Conservation (phyloP, 2,329 filamentous ascomycete genomes). For the Fusarium compactum region DNA sequence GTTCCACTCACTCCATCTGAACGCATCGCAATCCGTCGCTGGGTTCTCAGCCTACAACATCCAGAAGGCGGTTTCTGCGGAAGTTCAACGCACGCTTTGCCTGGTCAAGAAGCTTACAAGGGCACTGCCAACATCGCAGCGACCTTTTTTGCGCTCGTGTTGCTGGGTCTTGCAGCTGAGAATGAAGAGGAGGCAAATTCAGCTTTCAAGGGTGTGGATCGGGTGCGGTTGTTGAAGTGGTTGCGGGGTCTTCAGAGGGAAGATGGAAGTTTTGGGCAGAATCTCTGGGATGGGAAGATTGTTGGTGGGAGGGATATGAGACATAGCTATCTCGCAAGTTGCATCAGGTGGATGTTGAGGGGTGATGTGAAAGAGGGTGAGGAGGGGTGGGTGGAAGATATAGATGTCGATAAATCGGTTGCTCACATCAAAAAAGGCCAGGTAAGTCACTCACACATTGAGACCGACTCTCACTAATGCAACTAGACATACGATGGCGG, state of each 20-base stretch:
- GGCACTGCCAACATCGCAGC: constrained; percentile 80
- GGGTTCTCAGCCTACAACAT: constrained; percentile 90
- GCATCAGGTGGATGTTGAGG: constrained; percentile 83
- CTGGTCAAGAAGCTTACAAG: constrained; percentile 58
- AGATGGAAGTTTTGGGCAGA: constrained; percentile 93
- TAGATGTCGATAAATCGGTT: constrained; percentile 78
- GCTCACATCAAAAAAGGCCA: constrained; percentile 76
- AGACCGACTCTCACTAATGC: constrained; percentile 10
- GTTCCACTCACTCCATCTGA: constrained; percentile 64
- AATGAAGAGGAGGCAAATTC: constrained; percentile 54
- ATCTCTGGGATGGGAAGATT: constrained; percentile 70
- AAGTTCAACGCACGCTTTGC: constrained; percentile 73
- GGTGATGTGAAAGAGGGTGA: constrained; percentile 67
- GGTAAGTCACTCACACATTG: constrained; percentile 42
- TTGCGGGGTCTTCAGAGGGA: constrained; percentile 78
- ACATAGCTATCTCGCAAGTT: constrained; percentile 87
- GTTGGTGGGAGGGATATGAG: constrained; percentile 86
- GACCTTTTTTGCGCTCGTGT: constrained; percentile 87
- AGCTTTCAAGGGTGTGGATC: constrained; percentile 73
- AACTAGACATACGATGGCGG: constrained; percentile 84
- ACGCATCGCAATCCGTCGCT: constrained; percentile 67
- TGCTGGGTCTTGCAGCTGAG: constrained; percentile 68
- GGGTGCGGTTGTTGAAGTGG: constrained; percentile 78
- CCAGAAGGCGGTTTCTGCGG: constrained; percentile 89
- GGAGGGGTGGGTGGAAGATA: constrained; percentile 72